Conservation (phyloP, 495 filamentous ascomycete genomes). For the Rhypophila decipiens region DNA sequence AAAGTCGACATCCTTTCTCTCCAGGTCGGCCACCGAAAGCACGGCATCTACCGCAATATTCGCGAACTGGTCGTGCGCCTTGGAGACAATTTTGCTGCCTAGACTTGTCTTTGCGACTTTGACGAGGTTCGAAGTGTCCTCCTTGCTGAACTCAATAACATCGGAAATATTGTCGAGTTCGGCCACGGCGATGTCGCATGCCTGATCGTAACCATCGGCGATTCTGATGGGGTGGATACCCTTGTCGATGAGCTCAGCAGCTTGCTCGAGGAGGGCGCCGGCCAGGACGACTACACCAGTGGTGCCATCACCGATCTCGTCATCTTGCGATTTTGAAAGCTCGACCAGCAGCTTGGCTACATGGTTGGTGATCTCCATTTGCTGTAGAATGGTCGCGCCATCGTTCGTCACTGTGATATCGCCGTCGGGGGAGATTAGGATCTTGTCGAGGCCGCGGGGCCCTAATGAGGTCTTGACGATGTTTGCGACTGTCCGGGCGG, state of each 20-base stretch:
- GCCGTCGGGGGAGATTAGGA: slow-evolving; percentile 96
- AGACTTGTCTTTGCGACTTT: slow-evolving; percentile 94
- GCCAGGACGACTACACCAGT: slow-evolving; percentile 97
- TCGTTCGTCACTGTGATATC: slow-evolving; percentile 99
- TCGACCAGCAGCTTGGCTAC: slow-evolving; percentile 95
- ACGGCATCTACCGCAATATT: slow-evolving; percentile 96
- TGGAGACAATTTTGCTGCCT: slow-evolving; percentile 98
- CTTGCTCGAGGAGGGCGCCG: slow-evolving; percentile 90
- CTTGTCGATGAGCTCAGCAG: slow-evolving; percentile 98
- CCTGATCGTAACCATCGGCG: slow-evolving; percentile 94
- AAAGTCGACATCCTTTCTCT: slow-evolving; percentile 97
- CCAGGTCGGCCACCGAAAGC: slow-evolving; percentile 90
- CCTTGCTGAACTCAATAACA: slow-evolving; percentile 71
- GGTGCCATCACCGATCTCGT: slow-evolving; percentile 98
- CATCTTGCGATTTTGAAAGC: slow-evolving; percentile 97
- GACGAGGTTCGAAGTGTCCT: slow-evolving; percentile 73
- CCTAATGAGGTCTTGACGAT: slow-evolving; percentile 97
- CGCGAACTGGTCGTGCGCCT: slow-evolving; percentile 96
- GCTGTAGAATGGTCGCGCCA: slow-evolving; percentile 91
- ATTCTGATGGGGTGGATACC: slow-evolving; percentile 98
- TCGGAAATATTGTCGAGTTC: slow-evolving; percentile 93
- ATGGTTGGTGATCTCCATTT: slow-evolving; percentile 99
- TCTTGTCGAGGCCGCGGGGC: slow-evolving; percentile 96
- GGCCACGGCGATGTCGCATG: slow-evolving; percentile 90
- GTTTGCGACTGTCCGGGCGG: slow-evolving; percentile 89